Conservation (phyloP, 148 eudicot genomes). For the Rheum nobile region DNA sequence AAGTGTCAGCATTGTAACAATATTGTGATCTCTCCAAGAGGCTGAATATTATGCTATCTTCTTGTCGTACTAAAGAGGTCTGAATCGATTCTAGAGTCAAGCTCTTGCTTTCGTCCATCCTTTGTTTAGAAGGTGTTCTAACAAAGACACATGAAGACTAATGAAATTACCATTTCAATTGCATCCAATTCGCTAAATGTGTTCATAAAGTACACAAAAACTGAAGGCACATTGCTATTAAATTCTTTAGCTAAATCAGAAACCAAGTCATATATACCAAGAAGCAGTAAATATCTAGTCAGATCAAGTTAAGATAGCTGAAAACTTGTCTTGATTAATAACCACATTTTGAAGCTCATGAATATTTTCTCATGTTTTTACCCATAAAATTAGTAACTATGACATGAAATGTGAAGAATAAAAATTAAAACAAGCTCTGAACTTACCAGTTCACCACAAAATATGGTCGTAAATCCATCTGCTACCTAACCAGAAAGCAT, state of each 20-base stretch:
- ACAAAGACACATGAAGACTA: conserved; percentile 4
- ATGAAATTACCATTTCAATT: background rate
- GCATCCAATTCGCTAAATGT: background rate
- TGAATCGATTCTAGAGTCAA: conserved; percentile 78
- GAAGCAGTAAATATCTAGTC: background rate
- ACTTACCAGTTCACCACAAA: conserved; percentile 87
- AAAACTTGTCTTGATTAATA: background rate
- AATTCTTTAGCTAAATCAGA: background rate
- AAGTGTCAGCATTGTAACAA: conserved; percentile 66
- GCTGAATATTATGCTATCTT: conserved; percentile 85
- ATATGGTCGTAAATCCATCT: conserved; percentile 71
- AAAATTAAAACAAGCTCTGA: background rate
- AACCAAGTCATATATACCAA: too few relatives aligned
- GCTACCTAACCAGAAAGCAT: conserved; percentile 92
- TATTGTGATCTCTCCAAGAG: conserved; percentile 91
- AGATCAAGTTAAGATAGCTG: too few relatives aligned
- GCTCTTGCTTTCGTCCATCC: conserved; percentile 66
- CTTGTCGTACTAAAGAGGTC: conserved; percentile 75
- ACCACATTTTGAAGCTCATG: background rate
- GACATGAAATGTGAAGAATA: background rate
- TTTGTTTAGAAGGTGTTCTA: conserved; percentile 31
- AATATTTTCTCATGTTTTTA: background rate
- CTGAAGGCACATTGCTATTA: background rate
- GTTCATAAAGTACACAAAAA: background rate
- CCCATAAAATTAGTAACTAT: background rate